Base-by-base conservation (phyloP, 805 yeast genomes). In the Nakazawaea anatomiae region DNA sequence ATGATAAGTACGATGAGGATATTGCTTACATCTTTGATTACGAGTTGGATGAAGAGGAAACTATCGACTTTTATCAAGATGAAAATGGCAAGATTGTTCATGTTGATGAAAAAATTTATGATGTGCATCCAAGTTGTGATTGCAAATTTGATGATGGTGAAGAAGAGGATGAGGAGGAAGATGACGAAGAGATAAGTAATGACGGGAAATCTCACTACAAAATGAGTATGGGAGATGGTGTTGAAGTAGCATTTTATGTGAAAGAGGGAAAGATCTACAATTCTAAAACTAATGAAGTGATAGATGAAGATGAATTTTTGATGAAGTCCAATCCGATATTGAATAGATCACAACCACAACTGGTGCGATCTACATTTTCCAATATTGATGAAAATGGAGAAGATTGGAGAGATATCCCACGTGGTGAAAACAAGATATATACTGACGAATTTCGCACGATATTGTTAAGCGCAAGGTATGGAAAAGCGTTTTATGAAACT, bases 321-420 rank as follows among this genome's bases (percentile, higher is more conserved):
- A 29, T 46, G 31, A 18, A 46, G 5, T 6, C 38, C 6, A 50
- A 50, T 35, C 53, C 53, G 2, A 32, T 50, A 6, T 27, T 46
- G 44, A 41, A 41, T 11, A 32, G 48, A 28, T 11, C 27, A 4
- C 36, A 27, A 6, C 48, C 48, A 7, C 7, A 27, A 18, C 48
- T 45, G 48, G 39, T 45, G 5, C 30, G 52, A 32, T 32, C 35
- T 9, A 32, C 35, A 9, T 32, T 9, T 32, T 32, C 40, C 18
- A 18, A 38, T 6, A 30, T 42, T 2, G 60, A 67, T 1, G 55
- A 56, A 11, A 56, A 55, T 4, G 89, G 88, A 0, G 69, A 79
- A 36, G 90, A 85, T 65, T 83, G 90, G 88, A 68, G 89, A 57
- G 90, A 84, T 62, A 71, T 83, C 10, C 85, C 87, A 3, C 67